Conservation (phyloP, 2,329 filamentous ascomycete species). For the Tolypocladium nubicola region DNA sequence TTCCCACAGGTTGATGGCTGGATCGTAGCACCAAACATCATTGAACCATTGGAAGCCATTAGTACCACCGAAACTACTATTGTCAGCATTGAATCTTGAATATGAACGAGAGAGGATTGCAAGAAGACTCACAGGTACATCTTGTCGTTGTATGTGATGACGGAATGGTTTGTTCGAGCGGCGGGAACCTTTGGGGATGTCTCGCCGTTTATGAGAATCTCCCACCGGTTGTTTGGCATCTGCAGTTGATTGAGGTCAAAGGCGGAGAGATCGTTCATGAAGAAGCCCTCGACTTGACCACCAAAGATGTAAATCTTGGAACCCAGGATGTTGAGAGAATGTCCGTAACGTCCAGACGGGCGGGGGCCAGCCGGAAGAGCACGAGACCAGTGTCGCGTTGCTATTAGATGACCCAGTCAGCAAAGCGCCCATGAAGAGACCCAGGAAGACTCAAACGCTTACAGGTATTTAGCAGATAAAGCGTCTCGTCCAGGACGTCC, state of each 20-base stretch:
- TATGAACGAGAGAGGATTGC: background rate
- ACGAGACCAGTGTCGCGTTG: slow-evolving; percentile 95
- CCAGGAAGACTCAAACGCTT: slow-evolving; percentile 28
- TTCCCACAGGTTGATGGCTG: slow-evolving; percentile 69
- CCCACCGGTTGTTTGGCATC: slow-evolving; percentile 85
- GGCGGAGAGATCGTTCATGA: slow-evolving; percentile 93
- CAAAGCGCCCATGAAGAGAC: background rate
- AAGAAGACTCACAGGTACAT: slow-evolving; percentile 67
- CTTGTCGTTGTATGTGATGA: slow-evolving; percentile 86
- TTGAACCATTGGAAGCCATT: slow-evolving; percentile 98
- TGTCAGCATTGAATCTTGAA: slow-evolving; percentile 1
- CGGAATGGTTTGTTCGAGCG: slow-evolving; percentile 86
- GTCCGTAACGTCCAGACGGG: slow-evolving; percentile 86
- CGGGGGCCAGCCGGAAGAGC: slow-evolving; percentile 78
- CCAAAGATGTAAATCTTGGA: slow-evolving; percentile 98
- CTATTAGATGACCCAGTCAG: slow-evolving; percentile 33
- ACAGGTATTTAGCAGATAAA: slow-evolving; percentile 98
- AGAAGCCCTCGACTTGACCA: slow-evolving; percentile 92
- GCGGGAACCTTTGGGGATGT: slow-evolving; percentile 56
- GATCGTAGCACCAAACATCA: slow-evolving; percentile 95
- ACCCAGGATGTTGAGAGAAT: slow-evolving; percentile 90
- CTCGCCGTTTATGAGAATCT: slow-evolving; percentile 65
- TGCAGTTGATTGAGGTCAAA: slow-evolving; percentile 95
- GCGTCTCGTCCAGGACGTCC: slow-evolving; percentile 84
- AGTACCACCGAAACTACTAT: slow-evolving; percentile 79